Evolutionary conservation across 2,329 filamentous ascomycete genomes (phyloP), one percentile per base, ranked within the genome.

Genomic region (Curvularia sp.): DNA sequence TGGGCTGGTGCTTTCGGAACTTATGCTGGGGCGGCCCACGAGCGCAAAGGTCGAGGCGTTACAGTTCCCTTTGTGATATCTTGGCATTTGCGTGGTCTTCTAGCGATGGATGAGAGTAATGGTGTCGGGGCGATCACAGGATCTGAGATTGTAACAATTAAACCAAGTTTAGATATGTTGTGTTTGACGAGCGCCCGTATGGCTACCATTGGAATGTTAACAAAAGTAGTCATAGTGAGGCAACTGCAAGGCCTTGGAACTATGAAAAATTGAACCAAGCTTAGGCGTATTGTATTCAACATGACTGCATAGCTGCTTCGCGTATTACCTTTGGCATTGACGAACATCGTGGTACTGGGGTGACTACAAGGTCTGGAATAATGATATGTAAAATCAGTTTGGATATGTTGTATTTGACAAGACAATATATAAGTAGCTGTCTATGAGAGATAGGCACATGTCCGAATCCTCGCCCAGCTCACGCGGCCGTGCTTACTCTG

Each of bases 1-100:
- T 0, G 91, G 90, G 0, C 84, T 84, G 64, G 86, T 91, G 5
- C 79, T 93, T 78, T 83, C 88, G 10, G 89, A 93, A 77, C 81
- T 93, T 82, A 81, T 91, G 41, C 81, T 85, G 66, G 87, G 86
- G 1, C 77, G 81, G 59, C 73, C 77, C 59, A 76, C 83, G 49
- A 89, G 85, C 61, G 87, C 83, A 1, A 85, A 90, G 77, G 78
- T 92, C 15, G 80, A 80, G 49, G 74, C 78, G 1, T 70, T 91
- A 63, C 80, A 76, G 6, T 45, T 76, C 42, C 67, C 70, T 15
- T 23, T 50, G 21, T 57, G 39, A 3, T 23, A 4, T 23, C 15
- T 13, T 36, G 9, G 23, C 18, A 21, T 41, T 21, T 12, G 19
- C 19, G 10, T 15, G 10, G 39, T 23, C 10, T 23, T 23, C 13